These are phyloP conservation scores for Ustilago curta DNA, from an alignment of 1,284 basidiomycete species.

Conservation along the genomic window DNA sequence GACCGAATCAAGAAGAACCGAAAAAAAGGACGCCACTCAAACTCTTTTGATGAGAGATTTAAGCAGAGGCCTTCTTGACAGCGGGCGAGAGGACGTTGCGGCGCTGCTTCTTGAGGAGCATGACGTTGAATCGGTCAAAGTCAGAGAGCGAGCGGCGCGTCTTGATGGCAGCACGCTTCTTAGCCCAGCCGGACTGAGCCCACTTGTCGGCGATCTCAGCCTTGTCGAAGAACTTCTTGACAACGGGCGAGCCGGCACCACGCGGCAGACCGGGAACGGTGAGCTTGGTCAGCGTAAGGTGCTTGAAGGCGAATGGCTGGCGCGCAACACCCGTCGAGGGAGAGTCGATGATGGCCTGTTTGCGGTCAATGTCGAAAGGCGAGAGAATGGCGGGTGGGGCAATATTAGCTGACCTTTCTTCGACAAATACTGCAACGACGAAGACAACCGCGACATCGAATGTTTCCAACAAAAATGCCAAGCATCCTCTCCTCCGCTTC, in stretches of 20 bases:
- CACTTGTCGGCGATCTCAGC: slow-evolving; percentile 81
- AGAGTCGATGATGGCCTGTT: slow-evolving; percentile 92
- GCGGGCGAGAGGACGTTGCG: slow-evolving; percentile 69
- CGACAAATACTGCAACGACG: too few relatives aligned
- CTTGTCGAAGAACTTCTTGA: slow-evolving; percentile 90
- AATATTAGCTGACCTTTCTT: background rate
- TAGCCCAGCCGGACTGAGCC: slow-evolving; percentile 85
- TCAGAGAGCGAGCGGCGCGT: slow-evolving; percentile 84
- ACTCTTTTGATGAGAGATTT: slow-evolving; percentile 17
- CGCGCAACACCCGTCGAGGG: slow-evolving; percentile 90
- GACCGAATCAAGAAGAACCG: slow-evolving; percentile 16
- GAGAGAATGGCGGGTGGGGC: background rate
- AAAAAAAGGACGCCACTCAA: slow-evolving; percentile 6
- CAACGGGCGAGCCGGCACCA: slow-evolving; percentile 81
- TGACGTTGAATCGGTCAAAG: slow-evolving; percentile 83
- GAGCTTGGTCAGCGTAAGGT: slow-evolving; percentile 91
- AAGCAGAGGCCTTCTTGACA: slow-evolving; percentile 64
- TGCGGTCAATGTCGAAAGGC: background rate
- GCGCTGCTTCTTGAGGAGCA: slow-evolving; percentile 74
- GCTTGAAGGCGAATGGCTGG: slow-evolving; percentile 90
- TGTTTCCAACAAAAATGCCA: background rate
- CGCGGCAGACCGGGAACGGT: slow-evolving; percentile 87
- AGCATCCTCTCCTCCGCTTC: background rate
- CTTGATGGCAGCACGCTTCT: slow-evolving; percentile 84
- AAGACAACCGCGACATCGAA: background rate